These are phyloP conservation scores for Alternaria tenuissima DNA, from an alignment of 2,329 filamentous ascomycete genomes.

Conservation along the genomic window DNA sequence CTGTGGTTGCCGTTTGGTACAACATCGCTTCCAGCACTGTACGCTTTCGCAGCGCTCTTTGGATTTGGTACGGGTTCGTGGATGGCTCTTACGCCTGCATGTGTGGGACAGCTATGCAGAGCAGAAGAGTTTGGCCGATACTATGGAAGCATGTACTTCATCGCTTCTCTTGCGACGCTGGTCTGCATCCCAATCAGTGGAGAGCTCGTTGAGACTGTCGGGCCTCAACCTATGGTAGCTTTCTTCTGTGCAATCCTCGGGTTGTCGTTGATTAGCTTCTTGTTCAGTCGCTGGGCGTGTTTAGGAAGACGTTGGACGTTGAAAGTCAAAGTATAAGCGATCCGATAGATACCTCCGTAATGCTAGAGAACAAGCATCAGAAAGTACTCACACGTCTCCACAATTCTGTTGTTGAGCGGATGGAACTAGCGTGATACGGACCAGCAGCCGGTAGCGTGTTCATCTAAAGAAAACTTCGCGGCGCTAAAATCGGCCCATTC, in stretches of 20 bases:
- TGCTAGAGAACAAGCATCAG: not conserved
- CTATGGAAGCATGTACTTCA: conserved; percentile 59
- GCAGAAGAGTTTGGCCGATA: conserved; percentile 59
- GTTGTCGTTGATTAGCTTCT: conserved; percentile 41
- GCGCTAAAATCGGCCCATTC: conserved; percentile 1
- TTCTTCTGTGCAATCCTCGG: conserved; percentile 46
- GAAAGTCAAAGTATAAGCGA: conserved; percentile 28
- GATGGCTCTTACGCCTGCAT: conserved; percentile 57
- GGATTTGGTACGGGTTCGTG: conserved; percentile 59
- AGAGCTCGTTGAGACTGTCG: conserved; percentile 46
- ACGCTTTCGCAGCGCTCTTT: conserved; percentile 54
- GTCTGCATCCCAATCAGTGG: conserved; percentile 49
- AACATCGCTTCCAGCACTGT: conserved; percentile 44
- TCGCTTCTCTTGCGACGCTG: conserved; percentile 47
- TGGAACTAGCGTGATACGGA: not conserved
- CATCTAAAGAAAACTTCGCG: not conserved
- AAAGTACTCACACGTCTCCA: not conserved
- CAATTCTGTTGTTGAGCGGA: not conserved
- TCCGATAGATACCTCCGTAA: not conserved
- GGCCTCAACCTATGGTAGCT: conserved; percentile 44
- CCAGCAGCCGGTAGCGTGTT: not conserved
- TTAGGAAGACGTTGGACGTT: conserved; percentile 44
- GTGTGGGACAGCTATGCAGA: conserved; percentile 58
- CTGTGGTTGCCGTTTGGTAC: conserved; percentile 48
- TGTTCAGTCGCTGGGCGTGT: conserved; percentile 49